These are phyloP conservation scores for Phytophthora crassamura DNA, from an alignment of 352 stramenopile species.

Conservation along the genomic window DNA sequence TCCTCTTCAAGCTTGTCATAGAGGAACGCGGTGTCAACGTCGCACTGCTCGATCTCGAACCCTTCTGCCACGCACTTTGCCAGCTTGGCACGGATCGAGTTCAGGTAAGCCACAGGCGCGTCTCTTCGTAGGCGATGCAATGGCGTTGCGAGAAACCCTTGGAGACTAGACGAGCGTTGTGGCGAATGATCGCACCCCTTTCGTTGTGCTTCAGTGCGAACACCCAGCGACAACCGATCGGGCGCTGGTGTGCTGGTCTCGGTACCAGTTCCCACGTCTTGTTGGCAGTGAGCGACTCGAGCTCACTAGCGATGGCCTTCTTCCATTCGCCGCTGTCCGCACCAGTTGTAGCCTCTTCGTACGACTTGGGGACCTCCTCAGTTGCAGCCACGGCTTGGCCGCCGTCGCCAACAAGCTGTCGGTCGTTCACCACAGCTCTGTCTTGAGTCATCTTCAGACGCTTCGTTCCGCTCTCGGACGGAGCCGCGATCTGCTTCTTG, in stretches of 20 bases:
- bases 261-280: constrained; percentile 19
- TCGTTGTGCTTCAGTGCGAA: constrained; percentile 10
- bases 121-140: too few species aligned
- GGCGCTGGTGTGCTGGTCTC: constrained; percentile 6
- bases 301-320: constrained; percentile 14
- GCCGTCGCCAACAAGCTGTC: constrained; percentile 1
- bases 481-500: constrained; percentile 18
- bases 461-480: too few species aligned
- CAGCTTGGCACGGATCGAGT: constrained; percentile 1
- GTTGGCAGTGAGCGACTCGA: constrained; percentile 16
- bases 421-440: not conserved
- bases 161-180: not conserved
- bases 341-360: constrained; percentile 3
- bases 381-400: constrained; percentile 3
- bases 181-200: too few species aligned
- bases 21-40: too few species aligned
- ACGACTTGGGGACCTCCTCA: constrained; percentile 9
- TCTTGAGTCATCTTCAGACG: too few species aligned
- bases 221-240: constrained; percentile 8
- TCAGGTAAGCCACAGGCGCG: constrained; percentile 2
- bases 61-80: not conserved
- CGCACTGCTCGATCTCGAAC: too few species aligned
- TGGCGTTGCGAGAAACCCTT: too few species aligned
- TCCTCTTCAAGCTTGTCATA: too few species aligned
- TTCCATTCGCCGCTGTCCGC: constrained; percentile 13